Conservation (phyloP, 2,329 filamentous ascomycete species). For the Botrytis squamosa region DNA sequence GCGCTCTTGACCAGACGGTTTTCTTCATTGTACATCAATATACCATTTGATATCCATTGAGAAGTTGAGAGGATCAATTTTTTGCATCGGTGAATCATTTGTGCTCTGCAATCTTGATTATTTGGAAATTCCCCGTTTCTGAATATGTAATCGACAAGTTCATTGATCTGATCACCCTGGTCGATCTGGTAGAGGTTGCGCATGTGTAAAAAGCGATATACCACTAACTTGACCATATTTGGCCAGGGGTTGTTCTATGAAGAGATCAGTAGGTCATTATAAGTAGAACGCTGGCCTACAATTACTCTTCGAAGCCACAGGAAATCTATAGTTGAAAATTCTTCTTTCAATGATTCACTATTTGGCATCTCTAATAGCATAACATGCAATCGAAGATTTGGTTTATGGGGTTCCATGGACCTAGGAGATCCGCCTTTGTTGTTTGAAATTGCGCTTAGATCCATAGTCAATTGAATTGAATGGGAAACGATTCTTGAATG, state of each 20-base stretch:
- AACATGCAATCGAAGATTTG: neutral
- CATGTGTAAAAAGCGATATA: constrained; percentile 6
- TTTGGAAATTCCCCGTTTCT: neutral
- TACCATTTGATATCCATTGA: neutral
- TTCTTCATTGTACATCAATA: neutral
- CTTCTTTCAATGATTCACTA: neutral
- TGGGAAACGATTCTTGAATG: neutral
- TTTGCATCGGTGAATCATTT: constrained; percentile 9
- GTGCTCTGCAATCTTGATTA: neutral
- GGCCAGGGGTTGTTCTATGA: neutral
- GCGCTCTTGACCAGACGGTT: neutral
- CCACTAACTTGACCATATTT: neutral
- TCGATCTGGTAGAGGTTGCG: constrained; percentile 3
- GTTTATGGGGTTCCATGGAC: neutral
- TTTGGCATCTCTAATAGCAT: constrained; percentile 3
- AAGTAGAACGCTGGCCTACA: neutral
- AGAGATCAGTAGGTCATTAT: neutral
- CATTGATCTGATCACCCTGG: neutral
- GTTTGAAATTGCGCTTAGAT: neutral
- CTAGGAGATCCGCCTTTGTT: neutral
- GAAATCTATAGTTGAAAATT: neutral
- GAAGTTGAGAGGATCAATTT: neutral
- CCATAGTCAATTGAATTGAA: neutral
- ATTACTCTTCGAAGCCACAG: constrained; percentile 4
- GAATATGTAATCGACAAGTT: neutral